Evolutionary conservation across 148 eudicot species (phyloP).

Genomic region (Rhododendron vialii): DNA sequence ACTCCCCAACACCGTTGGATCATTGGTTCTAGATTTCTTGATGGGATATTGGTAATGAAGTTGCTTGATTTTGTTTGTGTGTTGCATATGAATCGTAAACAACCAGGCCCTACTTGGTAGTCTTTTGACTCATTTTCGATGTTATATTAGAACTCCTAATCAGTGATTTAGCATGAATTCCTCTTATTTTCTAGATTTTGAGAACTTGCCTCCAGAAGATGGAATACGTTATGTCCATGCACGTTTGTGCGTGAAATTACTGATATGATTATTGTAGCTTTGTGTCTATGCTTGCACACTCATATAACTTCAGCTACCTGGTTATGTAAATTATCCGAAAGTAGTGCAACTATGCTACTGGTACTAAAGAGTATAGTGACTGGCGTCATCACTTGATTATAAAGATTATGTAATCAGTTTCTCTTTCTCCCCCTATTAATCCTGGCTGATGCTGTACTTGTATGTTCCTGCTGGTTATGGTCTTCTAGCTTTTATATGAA

Average conservation of each 20-base stretch:
- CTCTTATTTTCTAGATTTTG: background rate
- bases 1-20: background rate
- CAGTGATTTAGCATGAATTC: background rate
- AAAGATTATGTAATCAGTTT: constrained; percentile 18
- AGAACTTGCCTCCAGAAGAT: background rate
- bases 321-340: background rate
- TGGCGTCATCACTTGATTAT: constrained; percentile 46
- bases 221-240: background rate
- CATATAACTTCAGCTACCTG: background rate
- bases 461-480: background rate
- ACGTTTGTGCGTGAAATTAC: background rate
- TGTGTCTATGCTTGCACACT: background rate
- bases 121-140: background rate
- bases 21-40: background rate
- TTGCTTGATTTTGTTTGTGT: too few relatives aligned
- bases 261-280: background rate
- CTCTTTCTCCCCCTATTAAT: background rate
- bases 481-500: constrained; percentile 16
- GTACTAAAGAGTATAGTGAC: background rate
- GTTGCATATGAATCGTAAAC: too few relatives aligned
- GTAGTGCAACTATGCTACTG: background rate
- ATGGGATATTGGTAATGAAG: background rate
- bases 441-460: background rate
- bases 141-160: background rate
- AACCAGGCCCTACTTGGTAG: too few relatives aligned